Percentiles rank a stretch among this genome's conserved stretches.
These are phyloP conservation scores for Viridothelium virens DNA, from an alignment of 495 filamentous ascomycete genomes.

Conservation along the genomic window DNA sequence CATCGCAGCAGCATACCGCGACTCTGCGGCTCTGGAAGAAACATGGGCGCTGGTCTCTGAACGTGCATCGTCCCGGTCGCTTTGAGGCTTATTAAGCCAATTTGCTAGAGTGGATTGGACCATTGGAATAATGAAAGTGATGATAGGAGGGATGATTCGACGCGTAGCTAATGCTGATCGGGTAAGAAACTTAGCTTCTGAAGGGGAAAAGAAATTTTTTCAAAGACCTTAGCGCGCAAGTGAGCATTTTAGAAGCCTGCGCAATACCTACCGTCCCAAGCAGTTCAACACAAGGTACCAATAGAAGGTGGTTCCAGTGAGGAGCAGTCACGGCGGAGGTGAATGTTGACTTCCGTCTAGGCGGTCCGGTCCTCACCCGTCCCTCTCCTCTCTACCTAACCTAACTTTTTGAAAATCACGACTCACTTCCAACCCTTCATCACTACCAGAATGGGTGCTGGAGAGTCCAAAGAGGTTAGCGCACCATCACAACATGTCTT, in stretches of 20 bases:
- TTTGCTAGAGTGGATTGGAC: conserved; percentile 32
- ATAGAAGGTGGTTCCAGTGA: no score
- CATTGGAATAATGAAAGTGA: conserved; percentile 21
- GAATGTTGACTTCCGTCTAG: no score
- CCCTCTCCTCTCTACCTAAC: not conserved
- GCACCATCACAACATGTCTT: conserved; percentile 35
- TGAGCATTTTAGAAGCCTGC: not conserved
- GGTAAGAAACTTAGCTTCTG: not conserved
- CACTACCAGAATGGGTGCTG: conserved; percentile 32
- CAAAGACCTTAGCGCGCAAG: not conserved
- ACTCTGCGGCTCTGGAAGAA: not conserved
- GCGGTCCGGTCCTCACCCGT: no score
- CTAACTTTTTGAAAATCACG: not conserved
- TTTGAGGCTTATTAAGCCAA: conserved; percentile 34
- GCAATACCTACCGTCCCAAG: no score
- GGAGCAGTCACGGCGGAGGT: no score
- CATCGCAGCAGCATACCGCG: not conserved
- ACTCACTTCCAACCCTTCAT: conserved; percentile 8
- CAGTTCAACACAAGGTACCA: no score
- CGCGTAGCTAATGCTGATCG: not conserved
- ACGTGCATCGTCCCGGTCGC: not conserved
- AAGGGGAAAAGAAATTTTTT: not conserved
- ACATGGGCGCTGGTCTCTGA: not conserved
- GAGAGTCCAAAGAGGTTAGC: conserved; percentile 32
- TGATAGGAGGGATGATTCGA: not conserved